Evolutionary conservation across 202 grass and related monocot genomes (phyloP).

Genomic region (Bolboschoenoplectus hybrid): DNA sequence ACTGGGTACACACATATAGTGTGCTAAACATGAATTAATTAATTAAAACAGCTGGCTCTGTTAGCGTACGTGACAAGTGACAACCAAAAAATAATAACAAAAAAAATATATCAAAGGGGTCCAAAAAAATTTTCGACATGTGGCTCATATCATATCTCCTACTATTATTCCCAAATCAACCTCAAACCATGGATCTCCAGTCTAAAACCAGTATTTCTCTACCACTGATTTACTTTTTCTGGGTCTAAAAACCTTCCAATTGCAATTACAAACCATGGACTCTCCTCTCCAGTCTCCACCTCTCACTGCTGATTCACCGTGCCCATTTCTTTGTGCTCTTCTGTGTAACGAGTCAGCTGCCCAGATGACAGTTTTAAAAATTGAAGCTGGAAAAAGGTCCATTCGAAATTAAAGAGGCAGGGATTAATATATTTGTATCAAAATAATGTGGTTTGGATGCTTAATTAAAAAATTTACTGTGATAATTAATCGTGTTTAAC

Average conservation of each 20-base stretch:
- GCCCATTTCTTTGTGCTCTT: neutral
- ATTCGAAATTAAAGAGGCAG: neutral
- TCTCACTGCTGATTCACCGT: neutral
- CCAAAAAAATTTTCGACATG: neutral
- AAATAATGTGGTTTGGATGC: neutral
- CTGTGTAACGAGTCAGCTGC: neutral
- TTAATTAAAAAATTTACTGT: neutral
- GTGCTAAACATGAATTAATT: slow-evolving; percentile 14
- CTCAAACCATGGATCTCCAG: slow-evolving; percentile 28
- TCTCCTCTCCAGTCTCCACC: neutral
- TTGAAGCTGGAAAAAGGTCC: neutral
- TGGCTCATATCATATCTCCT: neutral
- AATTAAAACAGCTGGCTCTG: neutral
- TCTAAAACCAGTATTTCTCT: neutral
- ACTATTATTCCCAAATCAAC: neutral
- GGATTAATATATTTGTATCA: neutral
- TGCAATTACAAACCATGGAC: neutral
- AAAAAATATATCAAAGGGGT: neutral
- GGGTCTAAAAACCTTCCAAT: neutral
- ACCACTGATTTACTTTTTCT: slow-evolving; percentile 16
- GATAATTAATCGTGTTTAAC: neutral
- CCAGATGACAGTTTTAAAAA: neutral
- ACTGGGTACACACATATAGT: neutral
- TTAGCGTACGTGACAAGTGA: neutral
- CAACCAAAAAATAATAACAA: neutral